Evolutionary conservation across 2,329 filamentous ascomycete species (phyloP), one percentile per base, ranked within the genome.

Genomic region (Fusarium concolor): DNA sequence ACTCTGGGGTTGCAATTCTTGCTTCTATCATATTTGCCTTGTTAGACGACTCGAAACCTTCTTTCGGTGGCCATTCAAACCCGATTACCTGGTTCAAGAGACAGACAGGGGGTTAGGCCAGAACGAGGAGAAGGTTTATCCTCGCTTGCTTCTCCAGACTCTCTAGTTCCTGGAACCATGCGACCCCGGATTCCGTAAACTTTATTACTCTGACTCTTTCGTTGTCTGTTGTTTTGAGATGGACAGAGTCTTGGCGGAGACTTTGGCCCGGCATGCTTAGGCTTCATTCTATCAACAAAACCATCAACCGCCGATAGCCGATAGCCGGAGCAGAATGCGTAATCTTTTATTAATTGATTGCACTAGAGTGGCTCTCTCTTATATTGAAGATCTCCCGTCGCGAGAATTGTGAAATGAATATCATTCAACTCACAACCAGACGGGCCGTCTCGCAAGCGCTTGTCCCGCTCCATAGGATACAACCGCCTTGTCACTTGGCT

Each of bases 1-100:
- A 22, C 39, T 58, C 17, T 46, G 18, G 26, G 39, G 54, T 42
- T 56, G 22, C 38, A 56, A 28, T 43, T 54, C 44, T 51, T 35
- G 15, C 8, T 35, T 56, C 37, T 53, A 35, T 54, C 42, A 49
- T 26, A 54, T 54, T 54, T 31, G 24, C 22, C 49, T 43, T 20
- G 17, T 8, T 20, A 33, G 14, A 15, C 26, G 26, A 29, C 47
- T 51, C 18, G 14, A 22, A 33, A 17, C 31, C 31, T 33, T 33
- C 31, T 33, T 33, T 31, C 7, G 12, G 12, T 33, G 14, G 15
- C 24, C 45, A 24, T 31, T 10, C 20, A 55, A 15, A 41, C 26
- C 41, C 56, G 35, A 44, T 28, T 12, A 39, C 50, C 33, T 41
- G 56, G 38, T 44, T 45, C 24, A 9, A 10, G 31, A 29, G 14